Conservation (phyloP, 768 basidiomycete species). For the Agaricus bisporus region DNA sequence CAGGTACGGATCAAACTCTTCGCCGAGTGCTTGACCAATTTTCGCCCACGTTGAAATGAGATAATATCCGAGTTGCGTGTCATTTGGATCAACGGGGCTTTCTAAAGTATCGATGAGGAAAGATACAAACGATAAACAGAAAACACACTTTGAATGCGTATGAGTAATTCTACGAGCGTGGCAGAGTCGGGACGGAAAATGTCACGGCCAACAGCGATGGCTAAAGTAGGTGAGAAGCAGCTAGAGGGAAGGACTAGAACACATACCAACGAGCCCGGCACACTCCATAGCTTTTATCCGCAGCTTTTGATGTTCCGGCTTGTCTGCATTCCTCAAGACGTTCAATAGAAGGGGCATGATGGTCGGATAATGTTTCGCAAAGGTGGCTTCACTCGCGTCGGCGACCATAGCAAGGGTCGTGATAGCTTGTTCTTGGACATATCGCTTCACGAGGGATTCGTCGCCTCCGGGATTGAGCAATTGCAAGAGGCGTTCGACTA, state of each 20-base stretch:
- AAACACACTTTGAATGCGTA: constrained; percentile 73
- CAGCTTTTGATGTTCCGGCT: constrained; percentile 58
- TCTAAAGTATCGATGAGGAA: constrained; percentile 29
- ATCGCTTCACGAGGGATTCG: constrained; percentile 39
- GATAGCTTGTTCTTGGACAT: constrained; percentile 85
- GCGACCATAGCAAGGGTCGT: constrained; percentile 89
- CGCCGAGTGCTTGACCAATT: constrained; percentile 77
- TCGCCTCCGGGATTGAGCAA: constrained; percentile 53
- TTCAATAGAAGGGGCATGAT: constrained; percentile 81
- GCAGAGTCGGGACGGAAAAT: constrained; percentile 71
- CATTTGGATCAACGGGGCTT: constrained; percentile 59
- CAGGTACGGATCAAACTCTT: constrained; percentile 83
- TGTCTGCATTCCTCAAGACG: constrained; percentile 68
- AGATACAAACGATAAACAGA: too few relatives aligned
- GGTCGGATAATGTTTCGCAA: constrained; percentile 70
- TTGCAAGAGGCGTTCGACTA: constrained; percentile 67
- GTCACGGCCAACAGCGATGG: constrained; percentile 81
- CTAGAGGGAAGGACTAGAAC: background rate
- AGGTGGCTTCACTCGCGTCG: constrained; percentile 74
- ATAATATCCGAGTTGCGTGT: constrained; percentile 69
- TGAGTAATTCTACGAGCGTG: constrained; percentile 64
- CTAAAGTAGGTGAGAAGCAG: constrained; percentile 27
- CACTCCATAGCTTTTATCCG: constrained; percentile 89
- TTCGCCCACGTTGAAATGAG: constrained; percentile 87
- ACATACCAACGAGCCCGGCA: constrained; percentile 75